Evolutionary conservation across 345 rosid genomes (phyloP).

Genomic region (Mallotus nudiflorus): DNA sequence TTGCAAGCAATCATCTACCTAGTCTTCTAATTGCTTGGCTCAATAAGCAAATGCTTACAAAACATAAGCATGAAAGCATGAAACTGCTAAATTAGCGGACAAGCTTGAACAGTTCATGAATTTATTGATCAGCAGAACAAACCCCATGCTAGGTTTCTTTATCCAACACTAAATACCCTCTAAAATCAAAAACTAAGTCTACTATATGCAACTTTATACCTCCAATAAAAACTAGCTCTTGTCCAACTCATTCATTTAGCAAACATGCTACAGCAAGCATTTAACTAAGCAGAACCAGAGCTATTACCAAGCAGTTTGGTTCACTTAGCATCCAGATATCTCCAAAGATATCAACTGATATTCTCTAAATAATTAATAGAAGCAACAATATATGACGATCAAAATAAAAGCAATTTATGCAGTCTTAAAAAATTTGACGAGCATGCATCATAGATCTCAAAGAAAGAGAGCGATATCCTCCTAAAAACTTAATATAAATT

Average conservation of each 20-base stretch:
- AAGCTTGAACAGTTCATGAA: background rate
- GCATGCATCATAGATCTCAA: background rate
- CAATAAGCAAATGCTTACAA: too few relatives aligned
- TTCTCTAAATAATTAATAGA: background rate
- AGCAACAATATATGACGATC: background rate
- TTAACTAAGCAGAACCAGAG: background rate
- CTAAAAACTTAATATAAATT: background rate
- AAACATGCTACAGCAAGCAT: slow-evolving; percentile 3
- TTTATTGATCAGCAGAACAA: background rate
- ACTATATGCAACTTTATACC: background rate
- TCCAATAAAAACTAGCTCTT: background rate
- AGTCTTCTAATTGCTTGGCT: too few relatives aligned
- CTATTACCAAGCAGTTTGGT: background rate
- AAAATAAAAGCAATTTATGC: background rate
- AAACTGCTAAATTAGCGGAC: background rate
- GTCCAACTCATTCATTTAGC: background rate
- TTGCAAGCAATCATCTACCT: background rate
- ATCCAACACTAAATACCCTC: background rate
- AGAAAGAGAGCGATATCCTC: background rate
- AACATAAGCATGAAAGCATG: too few relatives aligned
- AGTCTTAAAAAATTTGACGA: background rate
- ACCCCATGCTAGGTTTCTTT: background rate
- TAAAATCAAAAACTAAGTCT: background rate
- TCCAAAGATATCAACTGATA: background rate
- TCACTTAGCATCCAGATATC: background rate